Percentiles rank a stretch among this genome's conserved stretches.
phyloP scores from a whole-genome alignment of 2,329 filamentous ascomycete species.

The Ophiostoma triangulosporum region DNA sequence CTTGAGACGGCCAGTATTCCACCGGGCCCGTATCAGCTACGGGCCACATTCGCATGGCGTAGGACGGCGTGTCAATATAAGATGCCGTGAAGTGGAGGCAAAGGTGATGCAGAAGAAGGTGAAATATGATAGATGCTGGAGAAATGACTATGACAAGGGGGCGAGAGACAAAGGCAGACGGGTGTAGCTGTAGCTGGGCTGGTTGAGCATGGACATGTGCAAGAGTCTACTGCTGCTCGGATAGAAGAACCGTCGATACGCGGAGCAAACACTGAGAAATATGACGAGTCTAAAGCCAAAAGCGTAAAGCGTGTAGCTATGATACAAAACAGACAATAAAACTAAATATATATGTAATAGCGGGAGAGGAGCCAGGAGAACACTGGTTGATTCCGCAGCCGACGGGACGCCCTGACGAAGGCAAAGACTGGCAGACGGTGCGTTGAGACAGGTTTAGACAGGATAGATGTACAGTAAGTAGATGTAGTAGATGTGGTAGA shows the following conservation, averaged over 20 bases:
- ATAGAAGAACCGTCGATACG: neutral
- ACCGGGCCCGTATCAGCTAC: neutral
- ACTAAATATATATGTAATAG: too few species aligned
- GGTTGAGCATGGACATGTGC: neutral
- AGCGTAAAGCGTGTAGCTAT: neutral
- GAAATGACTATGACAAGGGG: neutral
- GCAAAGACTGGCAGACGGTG: neutral
- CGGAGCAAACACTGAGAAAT: neutral
- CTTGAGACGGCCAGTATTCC: neutral
- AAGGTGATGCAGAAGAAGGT: neutral
- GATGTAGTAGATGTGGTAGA: too few species aligned
- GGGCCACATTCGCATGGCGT: neutral
- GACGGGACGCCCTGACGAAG: neutral
- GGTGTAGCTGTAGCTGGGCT: neutral
- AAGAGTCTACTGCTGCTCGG: neutral
- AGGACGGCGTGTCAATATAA: neutral
- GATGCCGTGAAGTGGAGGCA: neutral
- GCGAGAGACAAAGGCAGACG: neutral
- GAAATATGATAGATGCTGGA: neutral
- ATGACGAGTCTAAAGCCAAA: neutral
- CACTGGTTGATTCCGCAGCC: neutral
- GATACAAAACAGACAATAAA: neutral
- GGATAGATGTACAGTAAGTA: neutral
- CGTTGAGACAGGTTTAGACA: neutral
- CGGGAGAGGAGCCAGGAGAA: neutral